Percentiles rank a stretch among this genome's conserved stretches.
Evolutionary conservation across 345 rosid species (phyloP).

Genomic region (Salix suchowensis): DNA sequence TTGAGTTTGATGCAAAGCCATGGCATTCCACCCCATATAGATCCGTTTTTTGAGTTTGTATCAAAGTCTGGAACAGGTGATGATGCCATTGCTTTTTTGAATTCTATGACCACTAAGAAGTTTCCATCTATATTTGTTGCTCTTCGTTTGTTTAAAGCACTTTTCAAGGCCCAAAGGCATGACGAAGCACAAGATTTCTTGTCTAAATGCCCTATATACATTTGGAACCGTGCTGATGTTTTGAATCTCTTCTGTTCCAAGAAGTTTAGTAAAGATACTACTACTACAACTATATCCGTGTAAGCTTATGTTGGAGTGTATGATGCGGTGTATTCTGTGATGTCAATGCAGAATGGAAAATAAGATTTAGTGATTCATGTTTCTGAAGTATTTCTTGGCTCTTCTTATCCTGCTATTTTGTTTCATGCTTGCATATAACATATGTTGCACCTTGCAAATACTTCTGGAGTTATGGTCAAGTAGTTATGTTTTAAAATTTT

Average conservation of each 20-base stretch:
- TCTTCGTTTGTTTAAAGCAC: slow-evolving; percentile 54
- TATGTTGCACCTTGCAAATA: neutral
- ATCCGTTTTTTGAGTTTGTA: slow-evolving; percentile 58
- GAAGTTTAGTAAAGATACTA: slow-evolving; percentile 8
- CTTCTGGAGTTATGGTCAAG: neutral
- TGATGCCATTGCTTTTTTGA: slow-evolving; percentile 58
- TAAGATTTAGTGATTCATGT: slow-evolving; percentile 10
- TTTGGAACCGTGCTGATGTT: slow-evolving; percentile 76
- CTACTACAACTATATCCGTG: slow-evolving; percentile 27
- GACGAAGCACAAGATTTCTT: slow-evolving; percentile 70
- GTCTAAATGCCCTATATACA: slow-evolving; percentile 52
- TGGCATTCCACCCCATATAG: slow-evolving; percentile 72
- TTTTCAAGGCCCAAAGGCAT: slow-evolving; percentile 59
- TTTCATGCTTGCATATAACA: neutral
- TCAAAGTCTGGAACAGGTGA: slow-evolving; percentile 63
- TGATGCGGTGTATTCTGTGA: slow-evolving; percentile 1
- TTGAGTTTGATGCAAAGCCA: slow-evolving; percentile 63
- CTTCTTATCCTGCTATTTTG: neutral
- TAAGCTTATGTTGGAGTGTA: slow-evolving; percentile 19
- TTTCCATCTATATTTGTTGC: slow-evolving; percentile 68
- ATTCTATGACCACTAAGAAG: slow-evolving; percentile 58
- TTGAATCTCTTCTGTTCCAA: slow-evolving; percentile 56
- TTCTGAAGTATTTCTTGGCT: neutral
- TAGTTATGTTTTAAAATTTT: neutral
- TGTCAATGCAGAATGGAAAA: slow-evolving; percentile 7